A percentile compares a stretch with the other conserved stretches of the same genome.
These are phyloP conservation scores for Neofusicoccum parvum DNA, from an alignment of 2,329 filamentous ascomycete species.

Conservation along the genomic window DNA sequence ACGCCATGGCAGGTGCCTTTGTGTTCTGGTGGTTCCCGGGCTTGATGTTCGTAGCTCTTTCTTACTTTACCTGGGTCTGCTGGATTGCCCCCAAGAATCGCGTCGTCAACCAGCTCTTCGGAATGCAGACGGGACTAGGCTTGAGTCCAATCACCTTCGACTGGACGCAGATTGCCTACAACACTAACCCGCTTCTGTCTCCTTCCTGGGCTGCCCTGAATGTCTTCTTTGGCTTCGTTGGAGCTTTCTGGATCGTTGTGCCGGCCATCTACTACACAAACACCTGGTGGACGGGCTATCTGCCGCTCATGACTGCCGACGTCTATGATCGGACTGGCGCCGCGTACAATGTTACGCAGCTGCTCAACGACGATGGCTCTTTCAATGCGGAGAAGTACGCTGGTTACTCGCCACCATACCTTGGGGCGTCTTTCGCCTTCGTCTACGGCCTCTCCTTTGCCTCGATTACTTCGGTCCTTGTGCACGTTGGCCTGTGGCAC, in stretches of 20 bases:
- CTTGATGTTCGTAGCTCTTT: constrained; percentile 26
- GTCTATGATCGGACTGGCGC: constrained; percentile 69
- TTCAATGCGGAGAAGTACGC: constrained; percentile 42
- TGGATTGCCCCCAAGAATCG: constrained; percentile 32
- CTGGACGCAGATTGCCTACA: constrained; percentile 29
- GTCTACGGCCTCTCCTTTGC: constrained; percentile 43
- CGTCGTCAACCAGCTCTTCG: constrained; percentile 33
- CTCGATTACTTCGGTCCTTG: constrained; percentile 35
- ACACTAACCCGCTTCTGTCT: constrained; percentile 29
- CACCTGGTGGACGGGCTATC: constrained; percentile 48
- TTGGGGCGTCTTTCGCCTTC: constrained; percentile 40
- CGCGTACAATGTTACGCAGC: constrained; percentile 61
- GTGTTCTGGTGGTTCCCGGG: constrained; percentile 34
- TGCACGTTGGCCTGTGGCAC: constrained; percentile 38
- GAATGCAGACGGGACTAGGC: constrained; percentile 29
- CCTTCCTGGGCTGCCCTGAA: constrained; percentile 44
- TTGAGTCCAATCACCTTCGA: constrained; percentile 32
- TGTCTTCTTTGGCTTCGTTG: constrained; percentile 47
- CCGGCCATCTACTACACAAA: constrained; percentile 56
- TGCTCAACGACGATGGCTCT: constrained; percentile 33
- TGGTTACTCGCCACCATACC: constrained; percentile 43
- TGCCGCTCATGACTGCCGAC: constrained; percentile 16
- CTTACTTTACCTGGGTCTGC: constrained; percentile 31
- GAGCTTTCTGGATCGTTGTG: constrained; percentile 49
- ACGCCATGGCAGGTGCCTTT: constrained; percentile 28